Evolutionary conservation across 192 early-diverging fungal species (phyloP), one percentile per base, ranked within the genome.

Genomic region (Gryganskiella cystojenkinii): DNA sequence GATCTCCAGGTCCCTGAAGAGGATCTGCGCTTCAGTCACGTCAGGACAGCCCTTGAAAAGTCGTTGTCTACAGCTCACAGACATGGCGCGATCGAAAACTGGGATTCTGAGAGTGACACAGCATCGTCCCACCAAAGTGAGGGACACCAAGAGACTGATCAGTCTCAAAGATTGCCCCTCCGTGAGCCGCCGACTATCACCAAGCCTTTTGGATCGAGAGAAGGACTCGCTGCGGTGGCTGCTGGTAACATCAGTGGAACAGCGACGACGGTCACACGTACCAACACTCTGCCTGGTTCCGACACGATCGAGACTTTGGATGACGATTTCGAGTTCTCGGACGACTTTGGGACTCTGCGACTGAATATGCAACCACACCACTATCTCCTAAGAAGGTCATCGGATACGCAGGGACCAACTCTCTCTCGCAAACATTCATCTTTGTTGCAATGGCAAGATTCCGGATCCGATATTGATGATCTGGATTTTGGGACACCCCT

Each of bases 41-140:
- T 76, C 13, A 58, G 73, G 3, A 55, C 71, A 20, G 66, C 27
- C 9, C 60, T 76, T 10, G 64, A 49, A 56, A 76, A 76, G 47
- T 63, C 65, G 1, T 24, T n/a, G 2, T 61, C 50, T 17, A 35
- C 44, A 11, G 59, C 60, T 2, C 60, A 67, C 19, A 63, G 65
- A 11, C 33, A 68, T 10, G 73, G 67, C 17, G 60, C 64, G 1
- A 31, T 50, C 3, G 73, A 68, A 4, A 49, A 17, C n/a, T 76
- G 73, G 73, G 73, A 76, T 25, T 56, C 65, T 7, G 73, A 63
- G 22, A 76, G 73, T 33, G 73, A 76, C n/a, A n/a, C n/a, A 19
- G 22, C 58, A 5, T 65, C 58, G 22, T 19, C 40, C 6, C 24
- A 56, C 30, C n/a, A 15, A 25, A 61, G 57, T 8, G 47, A 64